A percentile compares a stretch with the other conserved stretches of the same genome.
Conservation (phyloP, 768 basidiomycete genomes). For the Kwoniella sp. region DNA sequence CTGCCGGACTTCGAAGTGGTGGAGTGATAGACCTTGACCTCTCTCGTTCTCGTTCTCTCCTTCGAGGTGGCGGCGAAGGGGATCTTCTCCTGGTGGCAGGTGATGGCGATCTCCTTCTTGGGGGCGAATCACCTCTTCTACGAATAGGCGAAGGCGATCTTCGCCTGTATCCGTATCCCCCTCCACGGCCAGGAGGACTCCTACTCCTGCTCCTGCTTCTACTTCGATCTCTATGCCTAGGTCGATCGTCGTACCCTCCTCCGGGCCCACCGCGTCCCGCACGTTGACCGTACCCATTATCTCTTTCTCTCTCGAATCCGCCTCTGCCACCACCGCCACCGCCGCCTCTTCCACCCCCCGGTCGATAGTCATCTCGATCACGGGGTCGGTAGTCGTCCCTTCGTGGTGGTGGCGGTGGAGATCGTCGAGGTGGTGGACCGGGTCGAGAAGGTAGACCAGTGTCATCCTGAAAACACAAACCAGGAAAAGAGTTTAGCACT, state of each 20-base stretch:
- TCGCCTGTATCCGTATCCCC: slow-evolving; percentile 29
- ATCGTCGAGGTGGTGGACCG: slow-evolving; percentile 12
- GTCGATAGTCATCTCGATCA: slow-evolving; percentile 23
- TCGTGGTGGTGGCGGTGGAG: slow-evolving; percentile 14
- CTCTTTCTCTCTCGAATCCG: slow-evolving; percentile 18
- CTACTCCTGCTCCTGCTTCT: slow-evolving; percentile 16
- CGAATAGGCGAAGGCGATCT: slow-evolving; percentile 18
- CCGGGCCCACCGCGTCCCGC: slow-evolving; percentile 2
- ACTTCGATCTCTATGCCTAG: background rate
- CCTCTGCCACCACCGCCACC: slow-evolving; percentile 10
- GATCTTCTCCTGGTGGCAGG: slow-evolving; percentile 17
- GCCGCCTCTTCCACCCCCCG: background rate
- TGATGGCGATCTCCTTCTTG: slow-evolving; percentile 29
- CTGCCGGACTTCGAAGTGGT: background rate
- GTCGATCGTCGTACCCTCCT: slow-evolving; percentile 15
- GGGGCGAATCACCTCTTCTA: slow-evolving; percentile 5
- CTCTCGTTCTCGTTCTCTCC: background rate
- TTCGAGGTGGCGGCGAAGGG: slow-evolving; percentile 5
- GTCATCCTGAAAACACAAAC: slow-evolving; percentile 18
- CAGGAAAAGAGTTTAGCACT: too few relatives aligned
- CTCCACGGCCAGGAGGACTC: slow-evolving; percentile 28
- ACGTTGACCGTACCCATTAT: slow-evolving; percentile 31
- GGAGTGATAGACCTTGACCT: background rate
- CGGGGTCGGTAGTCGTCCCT: slow-evolving; percentile 10
- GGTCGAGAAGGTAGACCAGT: slow-evolving; percentile 26